Percentiles rank a stretch among this genome's conserved stretches.
Conservation (phyloP, 1,284 basidiomycete species). For the Puccinia polysora region DNA sequence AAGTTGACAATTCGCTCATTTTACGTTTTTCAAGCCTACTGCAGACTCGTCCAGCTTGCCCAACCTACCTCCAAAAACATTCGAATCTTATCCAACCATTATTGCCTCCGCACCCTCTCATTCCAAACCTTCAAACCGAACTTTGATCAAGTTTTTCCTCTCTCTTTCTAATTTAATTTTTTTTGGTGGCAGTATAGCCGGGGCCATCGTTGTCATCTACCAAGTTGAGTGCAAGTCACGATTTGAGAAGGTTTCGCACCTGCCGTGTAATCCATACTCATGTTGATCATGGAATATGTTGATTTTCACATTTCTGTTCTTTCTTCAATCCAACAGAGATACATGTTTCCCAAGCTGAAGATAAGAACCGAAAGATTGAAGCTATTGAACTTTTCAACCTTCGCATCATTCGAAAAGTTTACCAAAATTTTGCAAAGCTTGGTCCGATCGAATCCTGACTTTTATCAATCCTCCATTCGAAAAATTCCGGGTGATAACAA, state of each 20-base stretch:
- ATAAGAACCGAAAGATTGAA: background rate
- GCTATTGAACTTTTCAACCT: background rate
- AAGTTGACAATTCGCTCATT: no score
- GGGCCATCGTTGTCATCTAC: background rate
- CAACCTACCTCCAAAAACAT: no score
- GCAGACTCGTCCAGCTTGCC: no score
- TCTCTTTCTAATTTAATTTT: slow-evolving; percentile 23
- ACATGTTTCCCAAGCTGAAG: slow-evolving; percentile 13
- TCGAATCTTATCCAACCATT: no score
- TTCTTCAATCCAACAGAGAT: no score
- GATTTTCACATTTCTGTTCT: no score
- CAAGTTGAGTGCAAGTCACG: background rate
- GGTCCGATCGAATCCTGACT: background rate
- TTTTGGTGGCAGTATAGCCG: slow-evolving; percentile 13
- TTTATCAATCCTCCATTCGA: background rate
- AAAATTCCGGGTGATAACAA: background rate
- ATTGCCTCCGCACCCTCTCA: no score
- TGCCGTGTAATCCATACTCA: background rate
- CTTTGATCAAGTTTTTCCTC: slow-evolving; percentile 3
- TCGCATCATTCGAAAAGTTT: background rate
- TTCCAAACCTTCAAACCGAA: slow-evolving; percentile 8
- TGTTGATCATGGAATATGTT: background rate
- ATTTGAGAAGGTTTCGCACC: background rate
- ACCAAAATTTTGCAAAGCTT: background rate
- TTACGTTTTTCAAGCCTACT: no score